These are phyloP conservation scores for Cladosporium sp. DNA, from an alignment of 2,329 filamentous ascomycete genomes.

Conservation along the genomic window DNA sequence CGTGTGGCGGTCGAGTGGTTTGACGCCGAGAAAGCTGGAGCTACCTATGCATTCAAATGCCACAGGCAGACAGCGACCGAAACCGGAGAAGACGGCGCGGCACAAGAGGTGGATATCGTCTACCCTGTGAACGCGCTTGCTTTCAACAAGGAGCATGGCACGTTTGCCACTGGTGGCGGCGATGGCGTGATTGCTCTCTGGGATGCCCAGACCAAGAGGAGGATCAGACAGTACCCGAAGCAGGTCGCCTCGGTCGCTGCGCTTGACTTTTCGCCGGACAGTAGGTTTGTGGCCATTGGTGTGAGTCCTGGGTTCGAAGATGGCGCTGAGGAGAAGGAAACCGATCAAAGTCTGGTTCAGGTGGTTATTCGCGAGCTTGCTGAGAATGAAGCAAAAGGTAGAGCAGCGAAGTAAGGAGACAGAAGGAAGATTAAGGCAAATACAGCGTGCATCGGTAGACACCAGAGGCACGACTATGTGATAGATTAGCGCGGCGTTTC, in stretches of 20 bases:
- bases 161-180: conserved; percentile 84
- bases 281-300: conserved; percentile 72
- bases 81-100: conserved; percentile 40
- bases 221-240: conserved; percentile 85
- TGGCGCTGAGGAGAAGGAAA: conserved; percentile 72
- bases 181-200: conserved; percentile 90
- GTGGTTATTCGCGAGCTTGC: conserved; percentile 79
- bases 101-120: conserved; percentile 67
- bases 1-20: conserved; percentile 98
- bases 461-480: not conserved
- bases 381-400: conserved; percentile 84
- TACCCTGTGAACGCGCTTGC: conserved; percentile 88
- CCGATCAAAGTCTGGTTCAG: conserved; percentile 65
- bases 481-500: conserved; percentile 11
- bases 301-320: conserved; percentile 87
- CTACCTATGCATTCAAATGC: conserved; percentile 99
- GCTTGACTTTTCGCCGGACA: conserved; percentile 72
- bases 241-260: conserved; percentile 75
- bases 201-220: conserved; percentile 86
- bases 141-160: conserved; percentile 78
- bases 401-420: conserved; percentile 65
- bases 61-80: conserved; percentile 69
- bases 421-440: conserved; percentile 15
- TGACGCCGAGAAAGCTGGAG: conserved; percentile 84
- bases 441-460: too few species aligned